Evolutionary conservation across 2,329 filamentous ascomycete species (phyloP).

Genomic region (Trichoderma sp.): DNA sequence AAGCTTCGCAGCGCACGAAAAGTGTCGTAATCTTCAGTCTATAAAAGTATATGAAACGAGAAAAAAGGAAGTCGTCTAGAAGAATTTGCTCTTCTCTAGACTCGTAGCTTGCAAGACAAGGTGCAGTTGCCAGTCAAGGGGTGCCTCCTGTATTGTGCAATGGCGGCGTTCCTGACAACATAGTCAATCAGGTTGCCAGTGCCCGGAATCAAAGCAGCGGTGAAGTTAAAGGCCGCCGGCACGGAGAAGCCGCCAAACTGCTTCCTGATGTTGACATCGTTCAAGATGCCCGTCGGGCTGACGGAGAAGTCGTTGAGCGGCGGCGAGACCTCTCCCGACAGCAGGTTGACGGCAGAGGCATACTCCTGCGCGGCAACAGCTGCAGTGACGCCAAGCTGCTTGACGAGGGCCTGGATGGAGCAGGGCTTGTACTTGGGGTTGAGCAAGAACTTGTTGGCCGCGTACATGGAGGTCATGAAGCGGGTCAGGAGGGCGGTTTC

Average conservation of each 20-base stretch:
- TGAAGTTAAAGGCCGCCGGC: neutral
- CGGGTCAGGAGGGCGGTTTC: neutral
- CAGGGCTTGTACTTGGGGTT: neutral
- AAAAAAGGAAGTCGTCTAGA: neutral
- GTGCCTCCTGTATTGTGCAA: neutral
- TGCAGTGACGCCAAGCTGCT: neutral
- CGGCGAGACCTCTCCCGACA: conserved; percentile 5
- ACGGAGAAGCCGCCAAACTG: neutral
- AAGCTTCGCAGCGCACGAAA: neutral
- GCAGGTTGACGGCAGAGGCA: neutral
- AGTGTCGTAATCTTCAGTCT: neutral
- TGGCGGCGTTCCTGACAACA: neutral
- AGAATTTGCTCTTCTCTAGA: neutral
- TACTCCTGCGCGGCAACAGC: neutral
- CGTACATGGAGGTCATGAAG: conserved; percentile 9
- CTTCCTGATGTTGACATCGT: neutral
- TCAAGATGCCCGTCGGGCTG: neutral
- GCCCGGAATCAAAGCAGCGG: neutral
- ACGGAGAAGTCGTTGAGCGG: neutral
- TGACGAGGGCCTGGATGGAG: neutral
- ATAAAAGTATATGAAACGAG: neutral
- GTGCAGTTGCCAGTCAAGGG: neutral
- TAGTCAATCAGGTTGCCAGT: conserved; percentile 7
- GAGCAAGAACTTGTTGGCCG: conserved; percentile 5
- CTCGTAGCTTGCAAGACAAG: neutral